Evolutionary conservation across 2,329 filamentous ascomycete genomes (phyloP).

Genomic region (Xylariaceae sp.): DNA sequence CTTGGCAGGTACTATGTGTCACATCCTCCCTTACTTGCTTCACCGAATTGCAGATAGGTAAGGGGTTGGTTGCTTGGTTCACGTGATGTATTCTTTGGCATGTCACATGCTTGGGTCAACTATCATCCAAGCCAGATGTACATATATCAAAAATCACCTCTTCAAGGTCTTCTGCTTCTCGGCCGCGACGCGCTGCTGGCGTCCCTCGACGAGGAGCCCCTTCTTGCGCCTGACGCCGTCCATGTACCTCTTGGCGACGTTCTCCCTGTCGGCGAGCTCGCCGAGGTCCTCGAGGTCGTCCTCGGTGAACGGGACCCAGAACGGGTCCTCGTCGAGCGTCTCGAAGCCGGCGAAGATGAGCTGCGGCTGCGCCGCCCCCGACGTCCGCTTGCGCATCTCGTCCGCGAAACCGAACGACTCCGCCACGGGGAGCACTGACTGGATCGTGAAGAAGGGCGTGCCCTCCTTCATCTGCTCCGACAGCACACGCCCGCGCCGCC

Average conservation of each 20-base stretch:
- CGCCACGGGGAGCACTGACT: constrained; percentile 80
- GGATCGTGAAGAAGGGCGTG: constrained; percentile 93
- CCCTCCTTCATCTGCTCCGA: constrained; percentile 91
- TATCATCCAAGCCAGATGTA: no score
- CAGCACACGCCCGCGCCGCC: constrained; percentile 81
- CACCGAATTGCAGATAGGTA: no score
- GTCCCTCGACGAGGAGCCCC: constrained; percentile 76
- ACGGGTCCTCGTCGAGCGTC: constrained; percentile 89
- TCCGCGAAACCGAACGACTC: constrained; percentile 95
- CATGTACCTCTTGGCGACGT: constrained; percentile 94
- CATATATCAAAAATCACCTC: no score
- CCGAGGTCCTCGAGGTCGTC: constrained; percentile 95
- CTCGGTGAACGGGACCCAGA: constrained; percentile 95
- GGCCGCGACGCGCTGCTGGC: constrained; percentile 73
- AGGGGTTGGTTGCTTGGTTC: no score
- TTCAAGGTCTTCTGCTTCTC: constrained; percentile 82
- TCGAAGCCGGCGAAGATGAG: constrained; percentile 91
- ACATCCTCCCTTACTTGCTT: no score
- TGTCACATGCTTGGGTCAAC: no score
- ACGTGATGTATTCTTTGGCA: no score
- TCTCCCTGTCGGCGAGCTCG: constrained; percentile 88
- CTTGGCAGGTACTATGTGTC: no score
- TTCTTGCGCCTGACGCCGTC: constrained; percentile 82
- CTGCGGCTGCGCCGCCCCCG: constrained; percentile 85
- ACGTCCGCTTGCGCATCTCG: constrained; percentile 92